These are phyloP conservation scores for Vigna unguiculata DNA, from an alignment of 306 rosid genomes.

Conservation along the genomic window DNA sequence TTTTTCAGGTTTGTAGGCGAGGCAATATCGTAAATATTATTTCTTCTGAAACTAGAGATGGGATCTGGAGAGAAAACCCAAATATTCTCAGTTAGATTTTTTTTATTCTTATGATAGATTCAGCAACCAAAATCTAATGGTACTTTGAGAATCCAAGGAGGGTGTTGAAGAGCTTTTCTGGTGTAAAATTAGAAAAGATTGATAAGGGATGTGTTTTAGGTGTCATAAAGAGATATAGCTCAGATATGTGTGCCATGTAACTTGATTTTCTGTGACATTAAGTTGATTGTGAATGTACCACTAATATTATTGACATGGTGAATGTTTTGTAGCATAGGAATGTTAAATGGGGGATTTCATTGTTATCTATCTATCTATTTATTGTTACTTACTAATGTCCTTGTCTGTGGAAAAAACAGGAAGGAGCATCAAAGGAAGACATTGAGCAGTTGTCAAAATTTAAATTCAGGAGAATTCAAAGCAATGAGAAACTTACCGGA, in stretches of 20 bases:
- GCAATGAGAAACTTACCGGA: constrained; percentile 58
- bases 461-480: constrained; percentile 65
- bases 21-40: background rate
- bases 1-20: background rate
- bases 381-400: constrained; percentile 29
- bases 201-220: background rate
- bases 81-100: background rate
- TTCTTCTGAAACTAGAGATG: background rate
- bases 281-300: constrained; percentile 26
- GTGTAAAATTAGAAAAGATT: background rate
- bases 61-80: constrained; percentile 3
- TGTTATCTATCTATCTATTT: too few species aligned
- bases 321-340: constrained; percentile 33
- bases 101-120: background rate
- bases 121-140: background rate
- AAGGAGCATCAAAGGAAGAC: constrained; percentile 97
- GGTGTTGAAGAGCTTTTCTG: background rate
- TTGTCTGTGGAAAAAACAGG: constrained; percentile 61
- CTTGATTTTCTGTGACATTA: constrained; percentile 7
- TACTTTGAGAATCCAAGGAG: background rate
- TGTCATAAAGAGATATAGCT: background rate
- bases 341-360: constrained; percentile 4
- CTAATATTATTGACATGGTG: background rate
- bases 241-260: constrained; percentile 4
- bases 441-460: constrained; percentile 82